These are phyloP conservation scores for Xanthoconium stramineum DNA, from an alignment of 768 basidiomycete species.

Conservation along the genomic window DNA sequence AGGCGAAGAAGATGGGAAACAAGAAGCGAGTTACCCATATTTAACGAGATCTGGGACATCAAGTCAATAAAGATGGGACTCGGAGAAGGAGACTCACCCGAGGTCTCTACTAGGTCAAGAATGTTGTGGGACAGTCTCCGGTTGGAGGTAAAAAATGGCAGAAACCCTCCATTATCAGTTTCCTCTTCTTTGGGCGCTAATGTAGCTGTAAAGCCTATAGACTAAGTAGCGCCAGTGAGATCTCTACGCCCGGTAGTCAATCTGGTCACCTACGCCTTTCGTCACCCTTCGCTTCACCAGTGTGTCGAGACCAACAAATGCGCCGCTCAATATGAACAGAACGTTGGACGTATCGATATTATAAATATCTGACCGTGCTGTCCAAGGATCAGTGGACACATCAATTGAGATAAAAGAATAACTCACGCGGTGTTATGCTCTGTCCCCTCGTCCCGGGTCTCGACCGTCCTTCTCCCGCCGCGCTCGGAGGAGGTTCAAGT, in stretches of 20 bases:
- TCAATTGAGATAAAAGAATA: neutral
- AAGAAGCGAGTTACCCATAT: constrained; percentile 57
- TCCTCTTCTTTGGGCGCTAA: constrained; percentile 41
- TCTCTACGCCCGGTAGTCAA: neutral
- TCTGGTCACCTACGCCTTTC: constrained; percentile 65
- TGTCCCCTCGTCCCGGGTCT: constrained; percentile 50
- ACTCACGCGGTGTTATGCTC: constrained; percentile 29
- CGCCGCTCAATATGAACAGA: constrained; percentile 92
- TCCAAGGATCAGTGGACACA: constrained; percentile 2
- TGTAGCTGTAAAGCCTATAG: constrained; percentile 80
- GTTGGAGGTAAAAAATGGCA: constrained; percentile 81
- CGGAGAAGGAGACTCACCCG: constrained; percentile 39
- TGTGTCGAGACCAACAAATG: constrained; percentile 88
- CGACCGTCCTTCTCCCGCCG: constrained; percentile 44
- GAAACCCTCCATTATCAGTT: constrained; percentile 30
- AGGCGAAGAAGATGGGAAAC: neutral
- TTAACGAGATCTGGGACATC: constrained; percentile 63
- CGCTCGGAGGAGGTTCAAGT: constrained; percentile 42
- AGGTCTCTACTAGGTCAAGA: constrained; percentile 70
- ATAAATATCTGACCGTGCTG: constrained; percentile 63
- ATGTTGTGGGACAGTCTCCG: constrained; percentile 49
- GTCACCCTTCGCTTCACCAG: constrained; percentile 76
- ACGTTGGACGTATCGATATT: constrained; percentile 88
- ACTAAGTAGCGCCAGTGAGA: constrained; percentile 43
- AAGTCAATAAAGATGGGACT: neutral